These are phyloP conservation scores for Fusarium chlamydosporum DNA, from an alignment of 2,329 filamentous ascomycete species.

Conservation along the genomic window DNA sequence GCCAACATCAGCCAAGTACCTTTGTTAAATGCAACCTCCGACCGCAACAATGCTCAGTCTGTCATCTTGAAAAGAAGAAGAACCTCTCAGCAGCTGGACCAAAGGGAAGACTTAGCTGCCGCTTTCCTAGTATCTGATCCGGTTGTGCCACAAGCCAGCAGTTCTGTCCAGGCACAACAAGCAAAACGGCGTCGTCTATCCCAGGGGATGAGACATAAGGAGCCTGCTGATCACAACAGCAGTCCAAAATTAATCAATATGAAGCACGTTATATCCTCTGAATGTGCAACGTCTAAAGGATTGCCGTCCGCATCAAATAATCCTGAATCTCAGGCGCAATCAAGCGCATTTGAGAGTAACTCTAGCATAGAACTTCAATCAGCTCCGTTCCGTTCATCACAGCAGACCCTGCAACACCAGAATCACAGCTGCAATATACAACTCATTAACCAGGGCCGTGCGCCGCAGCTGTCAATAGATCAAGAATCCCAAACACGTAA, in stretches of 20 bases:
- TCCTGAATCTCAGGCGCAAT: constrained; percentile 38
- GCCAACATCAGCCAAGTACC: not conserved
- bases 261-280: constrained; percentile 31
- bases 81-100: constrained; percentile 12
- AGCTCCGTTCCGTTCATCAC: constrained; percentile 19
- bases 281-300: constrained; percentile 25
- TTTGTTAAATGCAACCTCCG: not conserved
- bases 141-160: not conserved
- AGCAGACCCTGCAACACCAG: constrained; percentile 25
- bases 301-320: constrained; percentile 26
- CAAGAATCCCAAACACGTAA: constrained; percentile 14
- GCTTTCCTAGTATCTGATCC: constrained; percentile 7
- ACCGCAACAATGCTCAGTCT: constrained; percentile 1
- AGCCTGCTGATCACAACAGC: constrained; percentile 9
- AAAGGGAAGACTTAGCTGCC: not conserved
- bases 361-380: constrained; percentile 30
- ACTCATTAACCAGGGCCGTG: not conserved
- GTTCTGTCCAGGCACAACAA: constrained; percentile 33
- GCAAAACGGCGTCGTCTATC: constrained; percentile 51
- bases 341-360: constrained; percentile 1
- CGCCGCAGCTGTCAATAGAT: constrained; percentile 26
- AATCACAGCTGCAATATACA: constrained; percentile 11
- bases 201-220: constrained; percentile 36
- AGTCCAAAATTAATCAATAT: constrained; percentile 28
- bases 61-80: constrained; percentile 34